phyloP scores from a whole-genome alignment of 148 eudicot species.

The Salicornia ramosissima region DNA sequence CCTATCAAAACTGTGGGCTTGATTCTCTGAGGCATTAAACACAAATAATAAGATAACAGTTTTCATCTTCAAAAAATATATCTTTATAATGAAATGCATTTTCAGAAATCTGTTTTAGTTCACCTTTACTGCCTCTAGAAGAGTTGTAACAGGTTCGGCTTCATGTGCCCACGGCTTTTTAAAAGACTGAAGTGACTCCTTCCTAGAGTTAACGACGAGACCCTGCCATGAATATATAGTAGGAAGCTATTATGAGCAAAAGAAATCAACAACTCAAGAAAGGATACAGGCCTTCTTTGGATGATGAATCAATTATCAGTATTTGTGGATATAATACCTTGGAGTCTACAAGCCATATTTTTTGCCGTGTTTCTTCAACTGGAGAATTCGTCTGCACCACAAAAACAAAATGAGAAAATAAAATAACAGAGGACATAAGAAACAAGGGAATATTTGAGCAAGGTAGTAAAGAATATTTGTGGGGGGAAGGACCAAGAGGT shows the following conservation, averaged over 20 bases:
- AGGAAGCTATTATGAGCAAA: background rate
- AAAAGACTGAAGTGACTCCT: constrained; percentile 77
- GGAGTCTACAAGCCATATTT: constrained; percentile 95
- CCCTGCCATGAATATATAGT: constrained; percentile 39
- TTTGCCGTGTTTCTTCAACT: constrained; percentile 70
- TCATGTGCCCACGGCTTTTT: constrained; percentile 91
- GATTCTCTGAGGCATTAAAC: constrained; percentile 41
- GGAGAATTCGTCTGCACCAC: constrained; percentile 48
- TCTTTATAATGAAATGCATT: constrained; percentile 1
- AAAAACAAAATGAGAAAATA: background rate
- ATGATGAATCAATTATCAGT: constrained; percentile 1
- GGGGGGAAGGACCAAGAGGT: background rate
- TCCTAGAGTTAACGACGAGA: constrained; percentile 66
- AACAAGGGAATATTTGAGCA: background rate
- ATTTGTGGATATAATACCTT: constrained; percentile 40
- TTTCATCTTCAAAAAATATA: background rate
- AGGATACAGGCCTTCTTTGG: background rate
- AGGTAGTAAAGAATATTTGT: background rate
- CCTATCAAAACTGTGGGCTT: constrained; percentile 86
- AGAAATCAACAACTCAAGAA: background rate
- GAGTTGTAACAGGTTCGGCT: constrained; percentile 56
- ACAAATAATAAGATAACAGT: background rate
- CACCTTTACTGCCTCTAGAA: constrained; percentile 78
- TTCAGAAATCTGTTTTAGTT: constrained; percentile 8
- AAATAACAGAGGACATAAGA: background rate